Percentiles rank a stretch among this genome's conserved stretches.
These are phyloP conservation scores for Dactylellina cionopaga DNA, from an alignment of 2,329 filamentous ascomycete species.

Conservation along the genomic window DNA sequence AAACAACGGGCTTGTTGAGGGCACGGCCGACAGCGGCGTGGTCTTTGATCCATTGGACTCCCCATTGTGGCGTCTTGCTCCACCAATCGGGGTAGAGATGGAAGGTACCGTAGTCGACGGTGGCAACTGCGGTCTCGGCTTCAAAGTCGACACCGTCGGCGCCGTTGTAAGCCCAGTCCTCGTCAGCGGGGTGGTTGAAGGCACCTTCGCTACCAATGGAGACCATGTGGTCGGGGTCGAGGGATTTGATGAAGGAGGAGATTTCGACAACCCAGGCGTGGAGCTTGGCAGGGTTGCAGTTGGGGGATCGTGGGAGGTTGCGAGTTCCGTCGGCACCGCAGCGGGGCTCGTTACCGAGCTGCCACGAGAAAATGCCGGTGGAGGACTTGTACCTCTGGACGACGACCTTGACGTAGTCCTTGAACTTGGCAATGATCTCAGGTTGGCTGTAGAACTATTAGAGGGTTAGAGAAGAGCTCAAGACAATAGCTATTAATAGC, in stretches of 20 bases:
- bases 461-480: constrained; percentile 51
- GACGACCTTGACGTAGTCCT: constrained; percentile 65
- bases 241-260: constrained; percentile 66
- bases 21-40: constrained; percentile 63
- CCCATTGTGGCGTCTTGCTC: constrained; percentile 66
- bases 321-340: constrained; percentile 64
- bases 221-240: constrained; percentile 67
- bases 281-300: constrained; percentile 62
- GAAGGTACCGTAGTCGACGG: constrained; percentile 68
- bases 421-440: constrained; percentile 66
- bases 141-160: constrained; percentile 68
- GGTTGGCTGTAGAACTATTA: constrained; percentile 64
- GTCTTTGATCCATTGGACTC: constrained; percentile 67
- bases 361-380: constrained; percentile 67
- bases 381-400: constrained; percentile 65
- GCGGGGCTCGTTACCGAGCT: constrained; percentile 67
- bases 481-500: not conserved
- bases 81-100: constrained; percentile 70
- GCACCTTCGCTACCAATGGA: constrained; percentile 66
- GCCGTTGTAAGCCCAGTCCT: constrained; percentile 61
- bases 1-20: constrained; percentile 66
- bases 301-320: constrained; percentile 62
- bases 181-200: constrained; percentile 54
- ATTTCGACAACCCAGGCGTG: constrained; percentile 67
- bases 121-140: constrained; percentile 64